phyloP scores from a whole-genome alignment of 1,139 yeast genomes.

The Candida buenavistaensis region DNA sequence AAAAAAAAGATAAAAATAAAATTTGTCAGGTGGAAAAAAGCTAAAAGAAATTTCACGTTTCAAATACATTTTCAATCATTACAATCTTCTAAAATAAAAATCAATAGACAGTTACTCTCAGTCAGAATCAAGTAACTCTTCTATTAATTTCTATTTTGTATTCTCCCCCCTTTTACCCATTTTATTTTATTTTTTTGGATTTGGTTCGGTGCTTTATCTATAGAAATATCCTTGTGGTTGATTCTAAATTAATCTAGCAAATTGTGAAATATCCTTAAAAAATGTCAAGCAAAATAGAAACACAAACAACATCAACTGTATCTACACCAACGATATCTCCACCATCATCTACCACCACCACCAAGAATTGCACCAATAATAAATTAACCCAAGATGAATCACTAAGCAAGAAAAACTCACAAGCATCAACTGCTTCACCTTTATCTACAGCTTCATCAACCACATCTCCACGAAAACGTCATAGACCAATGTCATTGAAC shows the following conservation, averaged over 20 bases:
- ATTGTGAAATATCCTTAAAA: too few relatives aligned
- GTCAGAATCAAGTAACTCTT: not conserved
- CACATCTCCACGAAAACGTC: constrained; percentile 16
- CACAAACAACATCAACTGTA: constrained; percentile 2
- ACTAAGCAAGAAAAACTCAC: not conserved
- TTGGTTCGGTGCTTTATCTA: too few relatives aligned
- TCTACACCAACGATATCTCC: not conserved
- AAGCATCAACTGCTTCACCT: constrained; percentile 2
- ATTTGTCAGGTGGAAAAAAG: not conserved
- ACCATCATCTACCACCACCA: constrained; percentile 2
- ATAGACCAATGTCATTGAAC: constrained; percentile 22
- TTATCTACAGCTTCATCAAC: constrained; percentile 2
- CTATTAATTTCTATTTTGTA: too few relatives aligned
- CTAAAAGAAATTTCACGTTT: constrained; percentile 4
- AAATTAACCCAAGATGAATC: not conserved
- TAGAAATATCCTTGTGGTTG: too few relatives aligned
- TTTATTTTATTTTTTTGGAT: too few relatives aligned
- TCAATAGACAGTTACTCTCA: not conserved
- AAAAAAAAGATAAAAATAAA: not conserved
- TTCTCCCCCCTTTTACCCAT: not conserved
- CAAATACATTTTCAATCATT: constrained; percentile 4
- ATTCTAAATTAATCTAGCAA: too few relatives aligned
- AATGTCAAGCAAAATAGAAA: constrained; percentile 8
- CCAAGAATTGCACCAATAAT: constrained; percentile 1
- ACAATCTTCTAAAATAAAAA: not conserved